Evolutionary conservation across 2,329 filamentous ascomycete species (phyloP), one percentile per base, ranked within the genome.

Genomic region (Cladosporium sp.): DNA sequence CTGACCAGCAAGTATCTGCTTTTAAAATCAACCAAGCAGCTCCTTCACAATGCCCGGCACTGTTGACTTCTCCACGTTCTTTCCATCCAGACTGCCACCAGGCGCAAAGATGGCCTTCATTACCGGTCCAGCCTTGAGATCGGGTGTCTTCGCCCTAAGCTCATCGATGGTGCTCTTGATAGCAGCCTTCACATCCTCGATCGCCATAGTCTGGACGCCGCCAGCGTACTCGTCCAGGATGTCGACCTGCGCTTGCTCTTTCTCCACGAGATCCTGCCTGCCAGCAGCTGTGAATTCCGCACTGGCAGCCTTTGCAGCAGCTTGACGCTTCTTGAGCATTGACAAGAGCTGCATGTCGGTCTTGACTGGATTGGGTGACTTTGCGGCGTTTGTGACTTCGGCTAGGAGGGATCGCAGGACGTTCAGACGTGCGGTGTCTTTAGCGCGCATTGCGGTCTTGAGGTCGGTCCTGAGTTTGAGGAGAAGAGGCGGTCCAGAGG

Each of bases 331-430:
- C 69, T 86, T 85, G 65, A 95, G 83, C 59, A 93, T 81, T 8
- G 83, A 80, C 32, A 92, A 85, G 65, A 94, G 83, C 73, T 90
- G 86, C 69, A 85, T 83, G 77, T 94, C 90, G 26, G 87, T 91
- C 64, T 81, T 82, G 74, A 93, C 86, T n/a, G 91, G 91, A 47
- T 80, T 82, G 47, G 84, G 75, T 15, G 90, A 92, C 79, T 93
- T 93, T 76, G 88, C 89, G 38, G 90, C 88, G 78, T 93, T 93
- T 71, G 89, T 88, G 68, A 90, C 87, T 68, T 90, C 86, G 36
- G 90, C 83, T 69, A 93, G 84, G 68, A 93, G 80, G 49, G 84
- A 78, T 71, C 91, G 89, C 59, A 94, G 84, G 44, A 92, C 90
- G 47, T 85, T 80, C 30, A 93, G 86, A 2, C 89, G 87, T 30